phyloP scores from a whole-genome alignment of 306 rosid genomes.

The Rosa chinensis region DNA sequence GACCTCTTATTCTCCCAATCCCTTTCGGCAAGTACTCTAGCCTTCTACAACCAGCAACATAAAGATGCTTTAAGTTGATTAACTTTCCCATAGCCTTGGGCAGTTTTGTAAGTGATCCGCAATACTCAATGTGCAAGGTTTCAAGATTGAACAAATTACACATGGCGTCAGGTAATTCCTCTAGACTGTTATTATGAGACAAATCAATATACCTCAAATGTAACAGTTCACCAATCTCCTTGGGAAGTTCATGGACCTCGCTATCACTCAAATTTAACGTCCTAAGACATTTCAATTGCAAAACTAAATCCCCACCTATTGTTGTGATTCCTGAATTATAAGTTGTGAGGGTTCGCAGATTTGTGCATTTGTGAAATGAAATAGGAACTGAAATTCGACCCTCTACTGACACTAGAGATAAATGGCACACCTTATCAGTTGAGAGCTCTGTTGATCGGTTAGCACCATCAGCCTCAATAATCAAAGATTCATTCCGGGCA shows the following conservation, averaged over 20 bases:
- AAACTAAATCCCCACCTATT: neutral
- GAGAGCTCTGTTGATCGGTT: neutral
- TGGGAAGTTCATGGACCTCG: neutral
- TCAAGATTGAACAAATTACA: neutral
- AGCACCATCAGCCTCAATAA: neutral
- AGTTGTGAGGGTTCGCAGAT: neutral
- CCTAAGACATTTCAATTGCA: neutral
- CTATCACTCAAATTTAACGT: neutral
- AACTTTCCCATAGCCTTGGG: neutral
- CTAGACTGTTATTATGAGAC: accelerated
- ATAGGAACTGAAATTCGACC: neutral
- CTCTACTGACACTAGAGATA: neutral
- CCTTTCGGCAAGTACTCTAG: neutral
- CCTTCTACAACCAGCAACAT: accelerated
- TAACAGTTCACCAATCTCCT: neutral
- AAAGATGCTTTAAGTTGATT: neutral
- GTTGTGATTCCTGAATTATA: too few relatives aligned
- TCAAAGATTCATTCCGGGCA: neutral
- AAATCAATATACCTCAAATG: neutral
- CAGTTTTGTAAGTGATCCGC: neutral
- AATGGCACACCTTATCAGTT: neutral
- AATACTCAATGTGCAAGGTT: neutral
- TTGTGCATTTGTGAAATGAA: neutral
- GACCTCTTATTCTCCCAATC: neutral
- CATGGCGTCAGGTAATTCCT: neutral